A percentile compares a stretch with the other conserved stretches of the same genome.
phyloP scores from a whole-genome alignment of 345 rosid genomes.

The Trapa bicornis region DNA sequence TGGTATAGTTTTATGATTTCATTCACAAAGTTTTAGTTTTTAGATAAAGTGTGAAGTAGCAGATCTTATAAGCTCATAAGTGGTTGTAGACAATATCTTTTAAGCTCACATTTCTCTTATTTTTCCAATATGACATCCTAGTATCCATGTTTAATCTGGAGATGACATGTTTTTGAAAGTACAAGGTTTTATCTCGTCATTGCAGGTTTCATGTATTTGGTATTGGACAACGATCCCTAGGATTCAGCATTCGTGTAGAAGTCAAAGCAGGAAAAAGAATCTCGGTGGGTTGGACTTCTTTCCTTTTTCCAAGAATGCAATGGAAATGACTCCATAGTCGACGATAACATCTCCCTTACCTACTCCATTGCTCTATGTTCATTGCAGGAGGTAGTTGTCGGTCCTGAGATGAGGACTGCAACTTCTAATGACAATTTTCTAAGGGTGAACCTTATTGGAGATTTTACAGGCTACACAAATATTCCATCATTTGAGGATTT shows the following conservation, averaged over 20 bases:
- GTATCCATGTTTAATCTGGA: neutral
- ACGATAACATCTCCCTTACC: neutral
- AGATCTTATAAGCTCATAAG: neutral
- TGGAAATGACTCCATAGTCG: neutral
- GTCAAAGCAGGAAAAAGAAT: conserved; percentile 62
- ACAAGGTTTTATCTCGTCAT: conserved; percentile 1
- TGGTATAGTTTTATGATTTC: conserved; percentile 35
- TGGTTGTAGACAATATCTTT: too few relatives aligned
- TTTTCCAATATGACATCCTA: too few relatives aligned
- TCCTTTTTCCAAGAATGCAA: neutral
- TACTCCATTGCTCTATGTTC: neutral
- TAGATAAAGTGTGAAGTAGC: neutral
- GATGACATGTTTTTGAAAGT: neutral
- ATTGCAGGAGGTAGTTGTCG: conserved; percentile 61
- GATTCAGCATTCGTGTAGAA: conserved; percentile 66
- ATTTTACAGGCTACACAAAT: conserved; percentile 70
- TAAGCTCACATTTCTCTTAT: too few relatives aligned
- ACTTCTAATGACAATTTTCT: conserved; percentile 60
- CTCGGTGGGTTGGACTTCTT: conserved; percentile 42
- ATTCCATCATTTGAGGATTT: conserved; percentile 80
- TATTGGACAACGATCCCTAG: conserved; percentile 64
- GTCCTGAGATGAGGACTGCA: conserved; percentile 78
- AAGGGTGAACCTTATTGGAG: conserved; percentile 82
- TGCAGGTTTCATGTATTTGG: conserved; percentile 82
- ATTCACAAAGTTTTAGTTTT: neutral